Evolutionary conservation across 495 filamentous ascomycete species (phyloP).

Genomic region (Aspergillus nidulans): DNA sequence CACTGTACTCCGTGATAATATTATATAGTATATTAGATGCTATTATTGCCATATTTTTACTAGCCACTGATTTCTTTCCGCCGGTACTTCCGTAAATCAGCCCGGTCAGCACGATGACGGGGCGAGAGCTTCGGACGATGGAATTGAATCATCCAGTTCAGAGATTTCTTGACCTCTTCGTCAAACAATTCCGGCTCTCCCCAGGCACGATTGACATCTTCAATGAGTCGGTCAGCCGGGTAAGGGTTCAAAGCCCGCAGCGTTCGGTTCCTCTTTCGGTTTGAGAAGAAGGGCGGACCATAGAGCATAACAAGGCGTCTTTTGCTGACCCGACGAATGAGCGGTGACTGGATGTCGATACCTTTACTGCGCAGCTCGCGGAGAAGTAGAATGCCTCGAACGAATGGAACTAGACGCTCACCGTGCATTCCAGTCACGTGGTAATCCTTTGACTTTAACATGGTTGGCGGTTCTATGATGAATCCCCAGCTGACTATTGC

Average conservation of each 20-base stretch:
- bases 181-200: constrained; percentile 28
- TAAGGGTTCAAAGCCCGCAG: constrained; percentile 36
- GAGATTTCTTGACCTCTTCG: constrained; percentile 11
- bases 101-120: background rate
- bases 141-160: constrained; percentile 14
- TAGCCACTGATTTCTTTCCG: too few relatives aligned
- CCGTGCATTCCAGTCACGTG: constrained; percentile 7
- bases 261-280: constrained; percentile 30
- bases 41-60: too few relatives aligned
- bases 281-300: constrained; percentile 29
- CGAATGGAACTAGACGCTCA: constrained; percentile 34
- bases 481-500: constrained; percentile 61
- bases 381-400: constrained; percentile 50
- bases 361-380: constrained; percentile 42
- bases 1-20: background rate
- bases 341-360: constrained; percentile 32
- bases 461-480: constrained; percentile 29
- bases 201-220: constrained; percentile 34
- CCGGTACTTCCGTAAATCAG: background rate
- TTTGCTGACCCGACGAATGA: constrained; percentile 40
- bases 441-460: constrained; percentile 1
- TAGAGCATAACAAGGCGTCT: constrained; percentile 50
- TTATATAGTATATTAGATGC: background rate
- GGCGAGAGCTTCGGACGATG: background rate
- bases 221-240: constrained; percentile 22